Base-by-base conservation (phyloP, 352 stramenopile genomes). In the Blastocystis hominis region DNA sequence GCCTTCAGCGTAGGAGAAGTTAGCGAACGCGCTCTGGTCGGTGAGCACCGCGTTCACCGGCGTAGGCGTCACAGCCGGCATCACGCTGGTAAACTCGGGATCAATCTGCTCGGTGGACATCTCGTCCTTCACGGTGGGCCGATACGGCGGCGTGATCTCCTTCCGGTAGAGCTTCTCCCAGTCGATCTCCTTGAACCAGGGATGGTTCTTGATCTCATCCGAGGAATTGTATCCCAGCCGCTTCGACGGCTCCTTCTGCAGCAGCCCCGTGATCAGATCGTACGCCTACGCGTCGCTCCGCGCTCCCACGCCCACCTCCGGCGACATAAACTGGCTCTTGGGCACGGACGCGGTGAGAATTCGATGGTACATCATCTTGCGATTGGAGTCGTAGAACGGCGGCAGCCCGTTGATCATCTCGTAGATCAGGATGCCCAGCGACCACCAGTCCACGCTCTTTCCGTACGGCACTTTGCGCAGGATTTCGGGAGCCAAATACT, bases 401-500 rank as follows among this genome's bases (percentile, higher is more conserved):
- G 95, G 93, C 30, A 91, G 88, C 0, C 92, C 92, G 13, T 92
- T 94, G 34, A 96, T 90, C 93, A 97, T 96, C 88, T 97, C 94
- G 80, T 92, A 94, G 17, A 95, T 86, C 44, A 96, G 92, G 24
- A 96, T 91, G 30, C 94, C 94, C 3, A 97, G 91, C 59, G 93
- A 95, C 93, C 93, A 97, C 93, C 93, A 97, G 88, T 97, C 94
- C 7, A 96, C 76, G 24, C 40, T 53, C 76, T 47, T 86, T 10
- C 76, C 61, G 36, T 75, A 86, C 24, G 76, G 76, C 42, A 72
- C 95, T 91, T 97, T 97, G 89, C 96, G 93, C 56, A 98, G 90
- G 61, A 97, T 96, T 89, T 97, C 94, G 0, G 94, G 95, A 20
- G 95, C 94, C 47, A 98, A 89, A 91, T 98, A 97, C 90, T 97